phyloP scores from a whole-genome alignment of 2,329 filamentous ascomycete species.

The Lachnellula suecica region DNA sequence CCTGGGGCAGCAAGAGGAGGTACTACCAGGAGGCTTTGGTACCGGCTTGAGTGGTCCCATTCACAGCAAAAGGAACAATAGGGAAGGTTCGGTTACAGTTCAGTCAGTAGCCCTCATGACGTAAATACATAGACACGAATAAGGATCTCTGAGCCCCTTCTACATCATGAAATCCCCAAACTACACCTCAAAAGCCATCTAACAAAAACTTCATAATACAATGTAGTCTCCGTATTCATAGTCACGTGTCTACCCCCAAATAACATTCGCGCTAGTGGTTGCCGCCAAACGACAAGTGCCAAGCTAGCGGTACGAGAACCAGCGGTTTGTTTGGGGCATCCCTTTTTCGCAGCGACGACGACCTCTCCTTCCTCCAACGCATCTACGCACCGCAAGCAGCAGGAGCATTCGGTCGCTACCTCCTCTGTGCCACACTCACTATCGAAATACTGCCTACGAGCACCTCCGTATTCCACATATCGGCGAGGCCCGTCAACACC shows the following conservation, averaged over 20 bases:
- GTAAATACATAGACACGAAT: no score
- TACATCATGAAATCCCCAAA: no score
- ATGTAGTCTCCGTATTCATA: no score
- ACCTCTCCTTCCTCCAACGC: constrained; percentile 4
- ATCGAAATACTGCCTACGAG: constrained; percentile 3
- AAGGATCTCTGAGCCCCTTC: no score
- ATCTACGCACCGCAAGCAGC: constrained; percentile 11
- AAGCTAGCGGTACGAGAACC: constrained; percentile 15
- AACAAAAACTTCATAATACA: no score
- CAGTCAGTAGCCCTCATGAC: no score
- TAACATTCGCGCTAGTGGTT: constrained; percentile 18
- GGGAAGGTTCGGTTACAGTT: no score
- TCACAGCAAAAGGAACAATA: no score
- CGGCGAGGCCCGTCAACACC: constrained; percentile 2
- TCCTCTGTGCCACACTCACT: constrained; percentile 22
- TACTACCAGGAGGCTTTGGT: no score
- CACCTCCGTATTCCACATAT: not conserved
- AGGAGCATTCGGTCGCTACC: constrained; percentile 22
- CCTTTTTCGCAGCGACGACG: constrained; percentile 12
- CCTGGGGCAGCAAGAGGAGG: no score
- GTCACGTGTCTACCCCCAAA: constrained; percentile 13
- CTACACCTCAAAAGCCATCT: no score
- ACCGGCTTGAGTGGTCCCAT: no score
- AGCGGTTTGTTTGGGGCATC: constrained; percentile 20
- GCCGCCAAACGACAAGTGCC: constrained; percentile 9